phyloP scores from a whole-genome alignment of 129 eudicot species.

The Kitagawia praeruptora region DNA sequence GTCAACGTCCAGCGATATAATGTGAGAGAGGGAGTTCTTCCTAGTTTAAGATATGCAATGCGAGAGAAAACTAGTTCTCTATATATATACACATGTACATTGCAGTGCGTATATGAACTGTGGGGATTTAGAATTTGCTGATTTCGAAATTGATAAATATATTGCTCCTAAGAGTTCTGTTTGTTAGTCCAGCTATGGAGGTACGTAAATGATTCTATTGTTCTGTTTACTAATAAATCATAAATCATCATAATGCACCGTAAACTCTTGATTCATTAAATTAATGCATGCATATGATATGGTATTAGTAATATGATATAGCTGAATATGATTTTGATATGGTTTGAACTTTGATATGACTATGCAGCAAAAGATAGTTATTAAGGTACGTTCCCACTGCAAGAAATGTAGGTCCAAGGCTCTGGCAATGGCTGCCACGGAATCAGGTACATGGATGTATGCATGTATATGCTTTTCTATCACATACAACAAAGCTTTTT shows the following conservation, averaged over 20 bases:
- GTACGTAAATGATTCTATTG: neutral
- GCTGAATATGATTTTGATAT: neutral
- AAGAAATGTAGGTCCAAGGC: constrained; percentile 41
- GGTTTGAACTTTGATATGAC: neutral
- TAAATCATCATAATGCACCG: neutral
- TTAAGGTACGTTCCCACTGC: constrained; percentile 24
- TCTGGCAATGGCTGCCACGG: constrained; percentile 34
- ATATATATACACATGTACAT: too few species aligned
- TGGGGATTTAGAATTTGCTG: neutral
- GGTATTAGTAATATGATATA: neutral
- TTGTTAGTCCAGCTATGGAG: neutral
- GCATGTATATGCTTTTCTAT: neutral
- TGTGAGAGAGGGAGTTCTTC: neutral
- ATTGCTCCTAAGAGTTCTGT: too few species aligned
- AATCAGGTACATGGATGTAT: constrained; percentile 21
- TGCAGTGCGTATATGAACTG: neutral
- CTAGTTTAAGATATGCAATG: neutral
- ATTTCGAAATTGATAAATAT: too few species aligned
- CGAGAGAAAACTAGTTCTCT: neutral
- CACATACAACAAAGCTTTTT: too few species aligned
- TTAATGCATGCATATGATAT: neutral
- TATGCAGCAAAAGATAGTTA: constrained; percentile 34
- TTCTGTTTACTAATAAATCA: neutral
- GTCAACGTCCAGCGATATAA: neutral
- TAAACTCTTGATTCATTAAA: neutral